Evolutionary conservation across 805 yeast genomes (phyloP).

Genomic region (Lipomyces anomalus): DNA sequence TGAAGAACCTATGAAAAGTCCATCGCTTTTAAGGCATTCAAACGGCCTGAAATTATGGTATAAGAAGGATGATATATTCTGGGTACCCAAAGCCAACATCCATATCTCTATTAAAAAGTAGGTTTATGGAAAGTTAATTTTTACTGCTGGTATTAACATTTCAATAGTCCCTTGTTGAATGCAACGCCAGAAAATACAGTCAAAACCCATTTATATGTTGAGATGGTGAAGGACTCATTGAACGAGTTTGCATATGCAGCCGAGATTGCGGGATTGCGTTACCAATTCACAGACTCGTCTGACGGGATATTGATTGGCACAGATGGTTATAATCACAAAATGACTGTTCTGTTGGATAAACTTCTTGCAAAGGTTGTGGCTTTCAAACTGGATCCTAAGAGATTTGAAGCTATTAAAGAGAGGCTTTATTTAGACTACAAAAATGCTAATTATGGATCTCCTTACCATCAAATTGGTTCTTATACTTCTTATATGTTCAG

Average conservation of each 20-base stretch:
- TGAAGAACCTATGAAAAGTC: slow-evolving; percentile 44
- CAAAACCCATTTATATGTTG: slow-evolving; percentile 57
- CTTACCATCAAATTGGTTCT: slow-evolving; percentile 70
- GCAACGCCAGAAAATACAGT: slow-evolving; percentile 55
- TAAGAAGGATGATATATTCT: slow-evolving; percentile 82
- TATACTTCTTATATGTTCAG: slow-evolving; percentile 60
- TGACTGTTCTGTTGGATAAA: slow-evolving; percentile 54
- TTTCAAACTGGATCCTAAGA: slow-evolving; percentile 47
- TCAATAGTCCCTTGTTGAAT: slow-evolving; percentile 47
- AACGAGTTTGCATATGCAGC: slow-evolving; percentile 80
- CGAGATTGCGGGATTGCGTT: slow-evolving; percentile 66
- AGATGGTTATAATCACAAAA: slow-evolving; percentile 79
- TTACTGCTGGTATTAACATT: neutral
- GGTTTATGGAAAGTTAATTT: slow-evolving; percentile 21
- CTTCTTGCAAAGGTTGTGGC: slow-evolving; percentile 50
- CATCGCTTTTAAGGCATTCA: slow-evolving; percentile 53
- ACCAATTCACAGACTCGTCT: slow-evolving; percentile 51
- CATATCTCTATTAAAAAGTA: slow-evolving; percentile 50
- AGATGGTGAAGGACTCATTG: slow-evolving; percentile 67
- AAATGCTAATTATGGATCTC: slow-evolving; percentile 67
- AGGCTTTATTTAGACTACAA: slow-evolving; percentile 55
- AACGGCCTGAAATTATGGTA: slow-evolving; percentile 66
- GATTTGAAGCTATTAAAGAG: slow-evolving; percentile 65
- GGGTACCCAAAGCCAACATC: slow-evolving; percentile 80
- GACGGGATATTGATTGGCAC: slow-evolving; percentile 67